Conservation (phyloP, 1,139 yeast species). For the Candida mesenterica region DNA sequence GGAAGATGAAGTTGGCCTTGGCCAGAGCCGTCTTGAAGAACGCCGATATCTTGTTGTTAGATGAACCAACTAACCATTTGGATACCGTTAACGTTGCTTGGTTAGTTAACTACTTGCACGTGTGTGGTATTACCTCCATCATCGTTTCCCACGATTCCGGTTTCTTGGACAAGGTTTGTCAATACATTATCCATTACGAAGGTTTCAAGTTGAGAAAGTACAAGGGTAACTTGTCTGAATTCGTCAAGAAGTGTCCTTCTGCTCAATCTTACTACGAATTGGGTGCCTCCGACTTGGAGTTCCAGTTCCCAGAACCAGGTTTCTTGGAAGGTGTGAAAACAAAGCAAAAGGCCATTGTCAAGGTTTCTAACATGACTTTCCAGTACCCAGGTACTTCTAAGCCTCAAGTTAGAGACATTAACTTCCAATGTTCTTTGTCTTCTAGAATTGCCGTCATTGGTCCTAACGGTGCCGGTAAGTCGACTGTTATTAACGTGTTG, state of each 20-base stretch:
- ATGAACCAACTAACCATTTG: constrained; percentile 99
- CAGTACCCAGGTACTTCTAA: constrained; percentile 98
- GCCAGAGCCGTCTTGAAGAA: constrained; percentile 99
- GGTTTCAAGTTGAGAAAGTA: constrained; percentile 99
- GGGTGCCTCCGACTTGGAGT: constrained; percentile 96
- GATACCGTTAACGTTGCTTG: constrained; percentile 99
- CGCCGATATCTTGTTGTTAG: constrained; percentile 96
- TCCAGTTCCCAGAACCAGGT: constrained; percentile 99
- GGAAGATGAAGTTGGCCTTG: constrained; percentile 99
- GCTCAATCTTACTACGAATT: constrained; percentile 98
- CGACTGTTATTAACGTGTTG: constrained; percentile 95
- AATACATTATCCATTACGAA: constrained; percentile 99
- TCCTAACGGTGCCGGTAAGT: constrained; percentile 99
- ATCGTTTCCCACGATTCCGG: constrained; percentile 99
- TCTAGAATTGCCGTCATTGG: constrained; percentile 99
- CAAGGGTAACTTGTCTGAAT: constrained; percentile 99
- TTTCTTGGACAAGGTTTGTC: constrained; percentile 95
- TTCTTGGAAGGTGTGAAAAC: constrained; percentile 99
- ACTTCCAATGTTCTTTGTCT: constrained; percentile 98
- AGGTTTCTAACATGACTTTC: constrained; percentile 95
- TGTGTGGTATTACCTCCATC: constrained; percentile 97
- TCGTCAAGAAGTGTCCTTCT: constrained; percentile 97
- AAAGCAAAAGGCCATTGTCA: constrained; percentile 98
- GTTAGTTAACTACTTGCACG: constrained; percentile 98
- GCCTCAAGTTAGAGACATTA: constrained; percentile 88